Evolutionary conservation across 176 grass and related monocot species (phyloP).

Genomic region (Triticum dicoccoides): DNA sequence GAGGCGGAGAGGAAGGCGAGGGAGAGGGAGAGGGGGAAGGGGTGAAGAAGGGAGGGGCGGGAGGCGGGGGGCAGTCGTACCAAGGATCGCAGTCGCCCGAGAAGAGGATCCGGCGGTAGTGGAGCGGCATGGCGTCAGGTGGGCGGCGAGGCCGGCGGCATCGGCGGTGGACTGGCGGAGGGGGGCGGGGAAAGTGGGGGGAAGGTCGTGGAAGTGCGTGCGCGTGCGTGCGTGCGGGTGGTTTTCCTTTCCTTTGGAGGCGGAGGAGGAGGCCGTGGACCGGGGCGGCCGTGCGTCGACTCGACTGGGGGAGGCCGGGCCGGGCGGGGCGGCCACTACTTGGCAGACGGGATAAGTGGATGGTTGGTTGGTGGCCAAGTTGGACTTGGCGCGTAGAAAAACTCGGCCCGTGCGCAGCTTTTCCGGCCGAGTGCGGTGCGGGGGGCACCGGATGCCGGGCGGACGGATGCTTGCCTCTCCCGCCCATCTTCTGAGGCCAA

Average conservation of each 20-base stretch:
- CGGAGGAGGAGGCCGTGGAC: not conserved
- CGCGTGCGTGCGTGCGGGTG: not conserved
- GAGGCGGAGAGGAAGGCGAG: not conserved
- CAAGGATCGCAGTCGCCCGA: not conserved
- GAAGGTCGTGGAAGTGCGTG: constrained; percentile 17
- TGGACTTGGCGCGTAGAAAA: constrained; percentile 33
- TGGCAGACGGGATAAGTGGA: not conserved
- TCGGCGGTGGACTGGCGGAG: not conserved
- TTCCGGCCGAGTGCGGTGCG: not conserved
- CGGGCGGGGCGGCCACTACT: not conserved
- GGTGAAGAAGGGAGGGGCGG: not conserved
- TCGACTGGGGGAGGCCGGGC: not conserved
- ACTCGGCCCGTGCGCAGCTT: not conserved
- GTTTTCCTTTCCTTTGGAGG: not conserved
- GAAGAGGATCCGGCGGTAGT: constrained; percentile 15
- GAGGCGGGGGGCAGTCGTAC: not conserved
- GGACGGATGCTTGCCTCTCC: not conserved
- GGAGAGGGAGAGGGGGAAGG: not conserved
- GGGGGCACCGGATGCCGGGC: not conserved
- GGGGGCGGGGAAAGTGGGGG: constrained; percentile 31
- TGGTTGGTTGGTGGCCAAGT: constrained; percentile 34
- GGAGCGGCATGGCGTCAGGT: constrained; percentile 31
- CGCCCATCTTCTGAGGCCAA: not conserved
- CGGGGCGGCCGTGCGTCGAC: not conserved
- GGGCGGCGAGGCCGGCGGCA: not conserved